Evolutionary conservation across 2,329 filamentous ascomycete genomes (phyloP).

Genomic region (Lasiodiplodia sp.): DNA sequence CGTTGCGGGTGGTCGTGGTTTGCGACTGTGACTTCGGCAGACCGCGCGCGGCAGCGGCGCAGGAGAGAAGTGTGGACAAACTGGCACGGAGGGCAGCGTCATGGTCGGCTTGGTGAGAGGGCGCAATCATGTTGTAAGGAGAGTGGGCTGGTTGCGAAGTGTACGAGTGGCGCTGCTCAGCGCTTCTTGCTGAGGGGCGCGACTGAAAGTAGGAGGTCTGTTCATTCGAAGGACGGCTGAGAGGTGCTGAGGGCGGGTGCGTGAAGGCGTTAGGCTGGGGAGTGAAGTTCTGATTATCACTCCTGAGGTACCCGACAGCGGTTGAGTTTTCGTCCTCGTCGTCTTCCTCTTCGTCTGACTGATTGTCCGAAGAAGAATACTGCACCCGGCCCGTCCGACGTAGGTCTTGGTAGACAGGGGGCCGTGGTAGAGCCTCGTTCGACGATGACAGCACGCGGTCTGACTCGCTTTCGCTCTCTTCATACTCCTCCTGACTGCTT

Average conservation of each 20-base stretch:
- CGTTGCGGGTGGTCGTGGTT: conserved; percentile 12
- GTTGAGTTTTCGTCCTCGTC: conserved; percentile 74
- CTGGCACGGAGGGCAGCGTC: conserved; percentile 92
- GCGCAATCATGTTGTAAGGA: conserved; percentile 73
- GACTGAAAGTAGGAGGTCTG: conserved; percentile 48
- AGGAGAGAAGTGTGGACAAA: conserved; percentile 94
- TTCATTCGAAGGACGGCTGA: conserved; percentile 64
- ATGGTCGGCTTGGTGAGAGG: conserved; percentile 83
- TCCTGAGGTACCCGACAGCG: conserved; percentile 71
- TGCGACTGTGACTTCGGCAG: conserved; percentile 66
- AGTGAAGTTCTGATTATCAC: conserved; percentile 68
- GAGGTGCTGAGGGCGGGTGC: conserved; percentile 44
- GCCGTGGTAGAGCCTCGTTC: conserved; percentile 62
- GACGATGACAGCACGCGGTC: conserved; percentile 73
- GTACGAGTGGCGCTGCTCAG: conserved; percentile 51
- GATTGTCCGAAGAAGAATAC: conserved; percentile 45
- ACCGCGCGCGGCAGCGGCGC: conserved; percentile 85
- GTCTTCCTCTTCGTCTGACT: conserved; percentile 47
- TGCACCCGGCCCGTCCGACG: conserved; percentile 37
- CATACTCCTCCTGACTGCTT: conserved; percentile 93
- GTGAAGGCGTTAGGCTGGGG: conserved; percentile 45
- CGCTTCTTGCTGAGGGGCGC: conserved; percentile 43
- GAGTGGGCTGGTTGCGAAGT: conserved; percentile 56
- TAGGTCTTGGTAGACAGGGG: conserved; percentile 35
- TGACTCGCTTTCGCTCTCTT: conserved; percentile 90